A percentile compares a stretch with the other conserved stretches of the same genome.
phyloP scores from a whole-genome alignment of 2,329 filamentous ascomycete genomes.

The Coniochaeta sp. region DNA sequence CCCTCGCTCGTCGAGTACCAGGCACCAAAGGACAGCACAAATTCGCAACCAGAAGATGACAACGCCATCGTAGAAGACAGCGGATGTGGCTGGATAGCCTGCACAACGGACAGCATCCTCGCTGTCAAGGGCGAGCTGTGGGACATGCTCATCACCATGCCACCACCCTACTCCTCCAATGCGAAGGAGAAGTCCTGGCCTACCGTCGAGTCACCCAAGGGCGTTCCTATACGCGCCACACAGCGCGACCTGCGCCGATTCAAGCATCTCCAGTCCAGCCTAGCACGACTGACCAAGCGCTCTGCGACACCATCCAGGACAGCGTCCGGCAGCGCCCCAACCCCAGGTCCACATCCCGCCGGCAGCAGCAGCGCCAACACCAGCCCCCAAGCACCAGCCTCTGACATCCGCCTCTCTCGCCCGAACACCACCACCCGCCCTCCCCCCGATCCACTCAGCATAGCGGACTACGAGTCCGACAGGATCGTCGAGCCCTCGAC shows the following conservation, averaged over 20 bases:
- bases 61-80: conserved; percentile 31
- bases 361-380: neutral
- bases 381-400: conserved; percentile 2
- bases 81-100: conserved; percentile 77
- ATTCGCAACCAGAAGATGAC: conserved; percentile 19
- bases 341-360: neutral
- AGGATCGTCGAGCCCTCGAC: conserved; percentile 53
- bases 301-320: neutral
- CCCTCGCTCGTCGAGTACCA: conserved; percentile 61
- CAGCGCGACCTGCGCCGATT: conserved; percentile 85
- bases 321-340: neutral
- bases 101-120: conserved; percentile 91
- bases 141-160: conserved; percentile 82
- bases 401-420: conserved; percentile 17
- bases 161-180: conserved; percentile 50
- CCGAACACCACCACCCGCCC: conserved; percentile 8
- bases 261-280: conserved; percentile 55
- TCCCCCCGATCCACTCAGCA: conserved; percentile 24
- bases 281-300: conserved; percentile 37
- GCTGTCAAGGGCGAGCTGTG: conserved; percentile 79
- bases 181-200: conserved; percentile 64
- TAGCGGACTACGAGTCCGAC: conserved; percentile 40
- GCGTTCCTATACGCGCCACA: conserved; percentile 68
- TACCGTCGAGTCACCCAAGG: conserved; percentile 58
- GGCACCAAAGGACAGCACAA: conserved; percentile 8